Evolutionary conservation across 768 basidiomycete genomes (phyloP), one percentile per base, ranked within the genome.

Genomic region (Mycena floridula): DNA sequence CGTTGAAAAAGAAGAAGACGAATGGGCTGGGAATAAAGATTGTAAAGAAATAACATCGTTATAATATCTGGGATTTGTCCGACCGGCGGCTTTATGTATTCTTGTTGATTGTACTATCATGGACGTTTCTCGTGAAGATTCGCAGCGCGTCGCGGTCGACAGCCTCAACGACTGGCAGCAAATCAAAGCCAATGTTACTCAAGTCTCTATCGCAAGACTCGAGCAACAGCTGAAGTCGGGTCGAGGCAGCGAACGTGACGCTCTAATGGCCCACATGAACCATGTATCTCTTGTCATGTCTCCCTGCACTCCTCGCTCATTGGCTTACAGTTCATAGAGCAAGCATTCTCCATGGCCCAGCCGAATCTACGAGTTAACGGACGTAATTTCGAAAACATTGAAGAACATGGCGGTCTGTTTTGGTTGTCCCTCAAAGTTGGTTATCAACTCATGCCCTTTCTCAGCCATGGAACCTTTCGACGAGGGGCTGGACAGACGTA

Each of bases 351-450:
- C 26, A 72, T 80, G 43, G 75, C 82, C 0, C 74, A 78, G 49
- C 74, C 79, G 4, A 93, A 92, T 62, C 60, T 93, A 18, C 78
- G 85, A 25, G 74, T 92, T 8, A 90, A 91, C 55, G 89, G 89
- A 22, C 81, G 82, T 43, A 81, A 82, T 48, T 78, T 79, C 50
- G 86, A 86, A 53, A 72, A 79, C 4, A 63, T 81, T n/a, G 71
- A 73, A 18, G 67, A 73, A 16, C 69, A 72, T 47, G 71, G 76
- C 53, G 76, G 83, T 79, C 41, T 42, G 63, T 40, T 28, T 15
- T 9, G 25, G 5, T 23, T 16, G 15, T 26, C 18, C 21, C 8
- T 4, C 24, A 3, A 41, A 21, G 26, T 21, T 41, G 7, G 38
- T 27, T 25, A 22, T 35, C 8, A 41, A 41, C 20, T 49, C 44